Evolutionary conservation across 306 rosid species (phyloP).

Genomic region (Cicer cuneatum): DNA sequence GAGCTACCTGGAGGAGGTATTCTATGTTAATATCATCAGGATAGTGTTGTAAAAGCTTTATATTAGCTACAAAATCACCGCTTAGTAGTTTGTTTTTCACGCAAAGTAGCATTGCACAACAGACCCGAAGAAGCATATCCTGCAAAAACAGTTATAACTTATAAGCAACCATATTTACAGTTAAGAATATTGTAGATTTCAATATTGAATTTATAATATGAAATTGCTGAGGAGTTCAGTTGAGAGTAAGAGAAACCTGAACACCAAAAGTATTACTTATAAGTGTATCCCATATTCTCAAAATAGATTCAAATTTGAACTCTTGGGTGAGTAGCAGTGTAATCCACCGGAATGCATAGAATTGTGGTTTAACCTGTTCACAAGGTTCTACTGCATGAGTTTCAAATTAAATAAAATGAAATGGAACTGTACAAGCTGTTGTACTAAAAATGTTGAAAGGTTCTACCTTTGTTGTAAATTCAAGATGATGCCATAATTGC

Average conservation of each 20-base stretch:
- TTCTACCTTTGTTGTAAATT: conserved; percentile 69
- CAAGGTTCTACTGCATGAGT: conserved; percentile 16
- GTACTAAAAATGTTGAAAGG: not conserved
- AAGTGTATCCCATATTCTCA: conserved; percentile 90
- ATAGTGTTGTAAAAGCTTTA: conserved; percentile 75
- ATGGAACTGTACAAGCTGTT: conserved; percentile 26
- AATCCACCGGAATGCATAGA: conserved; percentile 88
- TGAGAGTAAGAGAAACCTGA: conserved; percentile 60
- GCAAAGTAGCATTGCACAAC: conserved; percentile 85
- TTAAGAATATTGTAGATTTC: not conserved
- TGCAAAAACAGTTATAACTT: conserved; percentile 40
- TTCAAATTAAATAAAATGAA: conserved; percentile 32
- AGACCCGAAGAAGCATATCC: conserved; percentile 86
- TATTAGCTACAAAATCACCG: conserved; percentile 78
- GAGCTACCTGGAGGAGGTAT: conserved; percentile 74
- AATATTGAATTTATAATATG: conserved; percentile 18
- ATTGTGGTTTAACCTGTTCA: conserved; percentile 74
- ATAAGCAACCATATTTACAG: not conserved
- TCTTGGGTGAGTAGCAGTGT: conserved; percentile 83
- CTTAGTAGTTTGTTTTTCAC: conserved; percentile 62
- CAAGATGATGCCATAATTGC: conserved; percentile 84
- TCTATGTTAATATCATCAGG: conserved; percentile 71
- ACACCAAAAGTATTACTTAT: conserved; percentile 74
- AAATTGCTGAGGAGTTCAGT: conserved; percentile 1
- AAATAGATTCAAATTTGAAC: conserved; percentile 64